Evolutionary conservation across 1,284 basidiomycete genomes (phyloP), one percentile per base, ranked within the genome.

Genomic region (Trametes hirsuta): DNA sequence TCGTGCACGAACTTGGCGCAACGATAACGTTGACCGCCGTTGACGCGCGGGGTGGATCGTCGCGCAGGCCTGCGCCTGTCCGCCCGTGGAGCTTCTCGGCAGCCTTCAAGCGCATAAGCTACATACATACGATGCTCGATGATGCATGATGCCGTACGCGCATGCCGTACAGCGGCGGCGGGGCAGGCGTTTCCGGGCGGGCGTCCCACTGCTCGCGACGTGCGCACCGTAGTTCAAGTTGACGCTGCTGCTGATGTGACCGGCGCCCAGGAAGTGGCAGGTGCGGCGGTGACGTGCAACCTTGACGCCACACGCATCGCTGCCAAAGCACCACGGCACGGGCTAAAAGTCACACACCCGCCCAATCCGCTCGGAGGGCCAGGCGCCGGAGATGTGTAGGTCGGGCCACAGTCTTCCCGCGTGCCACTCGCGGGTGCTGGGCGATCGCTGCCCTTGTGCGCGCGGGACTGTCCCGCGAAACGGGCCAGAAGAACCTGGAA

Each of bases 301-400:
- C 44, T 51, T 47, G 45, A 52, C 56, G 56, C 56, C 56, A 50
- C 56, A 50, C 21, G 14, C 42, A 25, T 47, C n/a, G 40, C n/a
- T 6, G 11, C 39, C 39, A 12, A 11, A 40, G 9, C 22, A 18
- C 18, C 18, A 18, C 18, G 18, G 18, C 18, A 18, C 18, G 18
- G 18, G 18, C 18, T 18, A 18, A 18, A 18, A 18, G 18, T 18
- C 18, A 18, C 18, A 18, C 18, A 18, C 18, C 18, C 21, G 42
- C 42, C 44, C 52, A 46, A 46, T 53, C 52, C 52, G 52, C 52
- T 46, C 52, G 42, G 52, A 53, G 21, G 34, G 25, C 3, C 10
- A 44, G 50, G 21, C 52, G 52, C 35, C 34, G 35, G 42, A 25
- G 18, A 42, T 6, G 15, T 22, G 42, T 6, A n/a, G 35, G 36